Conservation (phyloP, 2,329 filamentous ascomycete genomes). For the Colletotrichum sidae region DNA sequence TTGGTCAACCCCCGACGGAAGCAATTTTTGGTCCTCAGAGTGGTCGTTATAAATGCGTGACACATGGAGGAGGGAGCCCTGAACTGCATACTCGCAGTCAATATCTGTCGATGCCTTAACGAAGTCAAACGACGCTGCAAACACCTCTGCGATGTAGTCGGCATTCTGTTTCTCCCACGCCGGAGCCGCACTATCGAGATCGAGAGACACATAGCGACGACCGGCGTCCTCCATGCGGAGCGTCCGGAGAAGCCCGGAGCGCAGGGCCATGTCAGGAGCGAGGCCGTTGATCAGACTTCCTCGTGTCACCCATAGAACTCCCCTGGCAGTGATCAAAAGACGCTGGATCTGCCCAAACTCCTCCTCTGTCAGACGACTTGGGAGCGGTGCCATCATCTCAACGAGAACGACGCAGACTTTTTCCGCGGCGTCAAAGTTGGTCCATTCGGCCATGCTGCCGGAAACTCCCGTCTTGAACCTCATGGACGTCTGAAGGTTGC, state of each 20-base stretch:
- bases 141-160: constrained; percentile 3
- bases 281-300: neutral
- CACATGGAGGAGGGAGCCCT: constrained; percentile 1
- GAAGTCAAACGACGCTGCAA: constrained; percentile 15
- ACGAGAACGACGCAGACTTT: constrained; percentile 26
- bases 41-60: constrained; percentile 26
- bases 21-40: neutral
- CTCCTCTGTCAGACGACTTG: neutral
- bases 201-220: constrained; percentile 34
- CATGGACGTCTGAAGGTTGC: neutral
- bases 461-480: neutral
- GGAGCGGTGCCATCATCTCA: constrained; percentile 10
- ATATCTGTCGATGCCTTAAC: neutral
- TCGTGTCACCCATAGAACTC: constrained; percentile 21
- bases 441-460: neutral
- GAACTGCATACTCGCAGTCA: constrained; percentile 26
- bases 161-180: neutral
- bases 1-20: neutral
- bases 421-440: neutral
- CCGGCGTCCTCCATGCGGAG: constrained; percentile 30
- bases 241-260: constrained; percentile 34
- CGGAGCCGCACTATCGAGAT: constrained; percentile 1
- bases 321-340: constrained; percentile 12
- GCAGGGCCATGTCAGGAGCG: constrained; percentile 14
- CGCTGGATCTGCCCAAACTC: constrained; percentile 9